Conservation (phyloP, 129 eudicot species). For the Lonicera japonica region DNA sequence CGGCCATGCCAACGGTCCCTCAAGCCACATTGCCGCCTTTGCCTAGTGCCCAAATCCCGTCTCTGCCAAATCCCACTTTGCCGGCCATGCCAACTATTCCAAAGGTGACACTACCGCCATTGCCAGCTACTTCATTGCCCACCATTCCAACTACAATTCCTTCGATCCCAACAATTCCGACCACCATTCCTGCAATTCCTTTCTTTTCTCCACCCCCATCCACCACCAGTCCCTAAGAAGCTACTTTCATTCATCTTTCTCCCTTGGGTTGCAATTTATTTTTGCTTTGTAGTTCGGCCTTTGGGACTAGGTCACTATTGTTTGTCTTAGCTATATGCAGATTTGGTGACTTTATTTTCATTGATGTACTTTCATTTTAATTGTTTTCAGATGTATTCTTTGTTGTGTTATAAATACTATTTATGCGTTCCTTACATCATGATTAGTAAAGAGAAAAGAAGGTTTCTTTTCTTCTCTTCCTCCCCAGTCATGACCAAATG, state of each 20-base stretch:
- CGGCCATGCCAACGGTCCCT: background rate
- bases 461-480: background rate
- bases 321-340: background rate
- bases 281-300: too few relatives aligned
- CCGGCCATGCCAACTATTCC: background rate
- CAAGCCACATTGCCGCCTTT: background rate
- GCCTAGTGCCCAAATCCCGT: conserved; percentile 1
- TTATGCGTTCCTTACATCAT: too few relatives aligned
- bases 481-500: background rate
- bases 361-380: background rate
- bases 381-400: background rate
- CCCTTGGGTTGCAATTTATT: background rate
- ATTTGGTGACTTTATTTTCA: background rate
- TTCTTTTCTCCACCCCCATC: conserved; percentile 8
- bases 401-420: too few relatives aligned
- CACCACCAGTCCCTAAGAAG: background rate
- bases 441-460: background rate
- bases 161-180: conserved; percentile 1
- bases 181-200: background rate
- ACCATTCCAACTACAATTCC: conserved; percentile 2
- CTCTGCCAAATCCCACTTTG: background rate
- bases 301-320: too few relatives aligned
- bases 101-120: background rate
- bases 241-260: background rate
- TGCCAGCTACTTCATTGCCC: background rate